Evolutionary conservation across 495 filamentous ascomycete species (phyloP).

Genomic region (Tuber umbilicatum): DNA sequence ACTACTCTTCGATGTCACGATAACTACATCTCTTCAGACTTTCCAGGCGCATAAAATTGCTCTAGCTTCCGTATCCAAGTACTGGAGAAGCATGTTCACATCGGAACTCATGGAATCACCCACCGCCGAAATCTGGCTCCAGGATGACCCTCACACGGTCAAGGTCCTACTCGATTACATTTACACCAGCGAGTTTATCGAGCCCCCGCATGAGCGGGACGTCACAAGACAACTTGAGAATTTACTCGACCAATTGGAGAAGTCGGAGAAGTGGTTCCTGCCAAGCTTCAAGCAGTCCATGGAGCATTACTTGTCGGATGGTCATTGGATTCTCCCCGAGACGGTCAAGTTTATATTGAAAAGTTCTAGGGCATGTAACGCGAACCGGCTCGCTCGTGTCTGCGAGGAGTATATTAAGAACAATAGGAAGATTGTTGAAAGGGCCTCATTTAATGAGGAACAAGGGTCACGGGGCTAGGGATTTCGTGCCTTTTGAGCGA

Average conservation of each 20-base stretch:
- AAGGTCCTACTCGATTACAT: conserved; percentile 21
- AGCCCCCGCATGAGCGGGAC: neutral
- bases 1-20: neutral
- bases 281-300: conserved; percentile 18
- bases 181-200: conserved; percentile 19
- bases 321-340: conserved; percentile 22
- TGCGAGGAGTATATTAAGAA: conserved; percentile 18
- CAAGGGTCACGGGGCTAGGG: neutral
- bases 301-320: conserved; percentile 14
- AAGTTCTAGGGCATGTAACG: neutral
- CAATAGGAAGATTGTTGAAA: conserved; percentile 15
- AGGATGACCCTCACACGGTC: conserved; percentile 9
- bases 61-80: conserved; percentile 17
- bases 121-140: neutral
- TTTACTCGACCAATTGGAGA: conserved; percentile 20
- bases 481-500: neutral
- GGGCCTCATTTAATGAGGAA: neutral
- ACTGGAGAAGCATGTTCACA: conserved; percentile 12
- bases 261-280: conserved; percentile 24
- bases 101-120: conserved; percentile 7
- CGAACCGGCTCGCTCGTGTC: conserved; percentile 2
- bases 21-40: neutral
- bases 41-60: conserved; percentile 13
- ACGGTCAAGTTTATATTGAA: conserved; percentile 17
- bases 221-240: conserved; percentile 13